Percentiles rank a stretch among this genome's conserved stretches.
Evolutionary conservation across 164 flowering plant species (phyloP).

Genomic region (Echeveria elegans): DNA sequence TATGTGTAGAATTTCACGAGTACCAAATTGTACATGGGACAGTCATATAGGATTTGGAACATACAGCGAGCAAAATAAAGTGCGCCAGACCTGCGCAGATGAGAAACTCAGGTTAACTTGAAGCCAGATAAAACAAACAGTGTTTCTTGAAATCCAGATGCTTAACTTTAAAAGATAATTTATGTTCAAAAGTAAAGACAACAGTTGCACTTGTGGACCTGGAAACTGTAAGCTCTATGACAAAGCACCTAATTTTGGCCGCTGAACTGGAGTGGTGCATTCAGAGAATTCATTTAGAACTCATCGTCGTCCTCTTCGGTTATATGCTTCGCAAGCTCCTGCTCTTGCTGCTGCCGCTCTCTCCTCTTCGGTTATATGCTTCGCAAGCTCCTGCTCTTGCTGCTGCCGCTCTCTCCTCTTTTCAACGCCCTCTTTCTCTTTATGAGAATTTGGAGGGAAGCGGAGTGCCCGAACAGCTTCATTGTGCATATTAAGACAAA

Average conservation of each 20-base stretch:
- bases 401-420: conserved; percentile 87
- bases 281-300: conserved; percentile 23
- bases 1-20: background rate
- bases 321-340: conserved; percentile 92
- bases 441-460: conserved; percentile 85
- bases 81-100: background rate
- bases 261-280: background rate
- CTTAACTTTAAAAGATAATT: background rate
- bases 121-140: background rate
- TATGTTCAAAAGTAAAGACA: background rate
- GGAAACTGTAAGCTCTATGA: conserved; percentile 2
- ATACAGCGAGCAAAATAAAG: background rate
- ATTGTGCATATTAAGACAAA: conserved; percentile 92
- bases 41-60: too few relatives aligned
- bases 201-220: background rate
- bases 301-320: conserved; percentile 99
- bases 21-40: too few relatives aligned
- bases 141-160: background rate
- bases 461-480: conserved; percentile 83
- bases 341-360: conserved; percentile 88
- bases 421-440: conserved; percentile 90
- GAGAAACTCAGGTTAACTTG: background rate
- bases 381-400: conserved; percentile 94
- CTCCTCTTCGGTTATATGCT: conserved; percentile 91
- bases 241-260: background rate